phyloP scores from a whole-genome alignment of 1,284 basidiomycete genomes.

The Ustilago hordei region DNA sequence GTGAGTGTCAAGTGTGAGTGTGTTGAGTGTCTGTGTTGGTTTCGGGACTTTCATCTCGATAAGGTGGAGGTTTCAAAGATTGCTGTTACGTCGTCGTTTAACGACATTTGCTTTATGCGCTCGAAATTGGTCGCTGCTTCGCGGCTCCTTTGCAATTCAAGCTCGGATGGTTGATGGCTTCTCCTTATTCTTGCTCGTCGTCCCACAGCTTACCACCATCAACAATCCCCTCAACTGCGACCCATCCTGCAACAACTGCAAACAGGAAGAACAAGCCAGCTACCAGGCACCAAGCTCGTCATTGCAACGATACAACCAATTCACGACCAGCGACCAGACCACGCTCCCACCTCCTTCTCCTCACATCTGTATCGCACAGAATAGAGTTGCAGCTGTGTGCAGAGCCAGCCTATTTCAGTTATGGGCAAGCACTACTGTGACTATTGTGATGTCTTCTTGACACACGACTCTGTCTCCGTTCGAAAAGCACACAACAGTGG shows the following conservation, averaged over 20 bases:
- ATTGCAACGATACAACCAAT: too few species aligned
- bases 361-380: background rate
- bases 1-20: too few species aligned
- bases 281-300: background rate
- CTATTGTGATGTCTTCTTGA: conserved; percentile 68
- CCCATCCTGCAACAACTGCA: background rate
- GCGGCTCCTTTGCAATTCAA: conserved; percentile 20
- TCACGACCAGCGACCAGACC: too few species aligned
- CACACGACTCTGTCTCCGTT: conserved; percentile 73
- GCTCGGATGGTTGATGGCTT: conserved; percentile 5
- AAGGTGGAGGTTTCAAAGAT: background rate
- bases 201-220: background rate
- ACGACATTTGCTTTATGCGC: background rate
- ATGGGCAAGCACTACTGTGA: conserved; percentile 69
- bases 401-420: background rate
- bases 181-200: conserved; percentile 2
- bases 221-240: background rate
- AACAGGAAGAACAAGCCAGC: background rate
- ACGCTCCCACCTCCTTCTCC: background rate
- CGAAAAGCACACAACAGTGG: conserved; percentile 98
- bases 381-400: background rate
- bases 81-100: conserved; percentile 3
- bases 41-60: conserved; percentile 1
- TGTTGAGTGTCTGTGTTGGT: conserved; percentile 6
- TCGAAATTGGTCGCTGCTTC: background rate